These are phyloP conservation scores for Russula sp. DNA, from an alignment of 768 basidiomycete genomes.

Conservation along the genomic window DNA sequence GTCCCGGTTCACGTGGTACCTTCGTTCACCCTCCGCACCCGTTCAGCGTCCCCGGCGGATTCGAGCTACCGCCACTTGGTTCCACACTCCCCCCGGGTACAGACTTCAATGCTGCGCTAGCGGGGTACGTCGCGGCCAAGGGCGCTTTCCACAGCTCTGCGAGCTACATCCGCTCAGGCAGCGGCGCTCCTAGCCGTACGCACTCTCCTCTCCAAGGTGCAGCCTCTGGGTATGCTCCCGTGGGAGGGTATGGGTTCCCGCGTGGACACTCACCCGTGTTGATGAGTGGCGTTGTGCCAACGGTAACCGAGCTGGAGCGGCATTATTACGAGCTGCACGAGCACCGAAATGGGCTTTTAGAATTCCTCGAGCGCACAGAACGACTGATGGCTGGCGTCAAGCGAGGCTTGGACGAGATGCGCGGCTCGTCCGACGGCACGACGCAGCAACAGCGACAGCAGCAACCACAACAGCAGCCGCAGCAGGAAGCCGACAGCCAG, in stretches of 20 bases:
- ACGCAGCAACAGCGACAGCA: background rate
- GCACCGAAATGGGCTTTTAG: constrained; percentile 60
- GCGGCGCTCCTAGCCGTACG: constrained; percentile 58
- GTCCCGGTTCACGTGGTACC: constrained; percentile 17
- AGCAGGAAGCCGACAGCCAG: constrained; percentile 1
- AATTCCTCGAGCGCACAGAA: constrained; percentile 72
- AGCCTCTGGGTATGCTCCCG: constrained; percentile 33
- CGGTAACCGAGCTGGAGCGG: constrained; percentile 56
- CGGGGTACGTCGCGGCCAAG: constrained; percentile 14
- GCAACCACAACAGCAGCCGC: background rate
- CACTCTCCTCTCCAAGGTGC: constrained; percentile 58
- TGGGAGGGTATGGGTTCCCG: constrained; percentile 22
- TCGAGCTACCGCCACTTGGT: constrained; percentile 53
- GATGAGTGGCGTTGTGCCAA: constrained; percentile 34
- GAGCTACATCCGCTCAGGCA: constrained; percentile 60
- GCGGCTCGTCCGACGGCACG: constrained; percentile 30
- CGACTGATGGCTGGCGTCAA: constrained; percentile 64
- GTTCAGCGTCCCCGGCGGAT: constrained; percentile 35
- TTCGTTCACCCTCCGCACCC: constrained; percentile 21
- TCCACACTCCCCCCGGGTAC: constrained; percentile 34
- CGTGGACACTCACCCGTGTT: constrained; percentile 47
- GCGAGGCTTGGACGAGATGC: constrained; percentile 73
- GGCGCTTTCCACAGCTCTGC: constrained; percentile 33
- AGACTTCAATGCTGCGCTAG: constrained; percentile 15
- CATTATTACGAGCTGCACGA: constrained; percentile 63